Evolutionary conservation across 78 protist genomes (phyloP), one percentile per base, ranked within the genome.

Genomic region (Creolimax fragrantissima): DNA sequence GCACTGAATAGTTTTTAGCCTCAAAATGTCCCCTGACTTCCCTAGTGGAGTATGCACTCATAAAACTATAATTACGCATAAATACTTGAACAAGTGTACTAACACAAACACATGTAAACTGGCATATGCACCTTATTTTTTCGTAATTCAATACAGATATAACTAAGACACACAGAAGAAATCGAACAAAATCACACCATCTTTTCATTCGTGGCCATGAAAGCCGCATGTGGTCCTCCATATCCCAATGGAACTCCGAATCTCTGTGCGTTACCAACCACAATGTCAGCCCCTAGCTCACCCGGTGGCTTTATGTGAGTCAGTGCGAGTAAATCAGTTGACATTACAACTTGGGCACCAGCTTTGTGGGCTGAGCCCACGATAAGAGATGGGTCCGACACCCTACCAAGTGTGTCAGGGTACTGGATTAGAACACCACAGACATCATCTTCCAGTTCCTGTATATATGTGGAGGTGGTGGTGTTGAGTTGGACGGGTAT

Each of bases 211-310:
- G 92, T 66, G 35, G 99, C 96, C 81, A 98, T 93, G 97, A 96
- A 98, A 44, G 98, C 99, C 7, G 99, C 99, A 93, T 98, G 99
- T 44, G 99, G 99, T n/a, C 99, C 99, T 41, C 98, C 99, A 45
- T 89, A 97, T 45, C 99, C 99, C 39, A 98, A 89, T 11, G 99
- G 99, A 3, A 97, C 98, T 84, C 99, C 90, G 90, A 98, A 97
- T 24, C 99, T 94, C 93, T 97, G 99, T 2, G 96, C 37, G n/a
- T 83, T 92, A 47, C 99, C 99, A 42, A 98, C 84, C 6, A 92
- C 96, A 43, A 98, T 95, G 93, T 98, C 99, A 37, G 92, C 91
- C n/a, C 95, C 96, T 2, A 88, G 44, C 74, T 93, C 96, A 44
- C 93, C 95, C 17, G 97, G 96, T 5, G 97, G 93, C 84, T 41